Base-by-base conservation (phyloP, 2,329 filamentous ascomycete species). In the Metarhizium robertsii region DNA sequence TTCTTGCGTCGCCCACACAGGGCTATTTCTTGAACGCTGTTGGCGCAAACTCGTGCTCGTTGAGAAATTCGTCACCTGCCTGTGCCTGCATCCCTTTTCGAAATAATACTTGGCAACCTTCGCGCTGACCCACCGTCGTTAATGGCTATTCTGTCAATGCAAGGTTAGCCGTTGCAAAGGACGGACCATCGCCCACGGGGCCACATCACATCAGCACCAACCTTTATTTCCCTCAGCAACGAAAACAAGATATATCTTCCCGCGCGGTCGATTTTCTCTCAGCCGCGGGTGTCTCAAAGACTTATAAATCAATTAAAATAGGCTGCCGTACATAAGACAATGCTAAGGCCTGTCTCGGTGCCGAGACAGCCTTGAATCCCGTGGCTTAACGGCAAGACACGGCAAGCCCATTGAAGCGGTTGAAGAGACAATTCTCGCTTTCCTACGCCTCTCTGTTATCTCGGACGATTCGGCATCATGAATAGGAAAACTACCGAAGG, bases 401-500 rank as follows among this genome's bases (percentile, higher is more conserved):
- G 6, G 20, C 20, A 13, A 48, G 45, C 30, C 45, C 25, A 16
- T 48, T 46, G 43, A 46, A 18, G 18, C 16, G 43, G 2, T 3
- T 34, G n/a, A 18, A 45, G 18, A 13, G 14, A 16, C 2, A 16
- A 45, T 18, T 45, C n/a, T 16, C 42, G 42, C 11, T 20, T 20
- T 25, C 6, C n/a, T 4, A 10, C 18, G 42, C 42, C 18, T 5
- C 4, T 6, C 42, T 40, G 38, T 13, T 40, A 16, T 14, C 11
- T 14, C 11, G 8, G 4, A 20, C 18, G 38, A 51, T 7, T 32
- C 32, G 18, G 11, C 18, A 29, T 36, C 34, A 66, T 69, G 53
- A 62, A 67, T n/a, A 65, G 66, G 55, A 64, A 62, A 50, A 61
- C 61, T 6, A 66, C 64, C 56, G 67, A 69, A 42, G 64, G 60